Evolutionary conservation across 139 green algal genomes (phyloP), one percentile per base, ranked within the genome.

Genomic region (Auxenochlorella pyrenoidosa): DNA sequence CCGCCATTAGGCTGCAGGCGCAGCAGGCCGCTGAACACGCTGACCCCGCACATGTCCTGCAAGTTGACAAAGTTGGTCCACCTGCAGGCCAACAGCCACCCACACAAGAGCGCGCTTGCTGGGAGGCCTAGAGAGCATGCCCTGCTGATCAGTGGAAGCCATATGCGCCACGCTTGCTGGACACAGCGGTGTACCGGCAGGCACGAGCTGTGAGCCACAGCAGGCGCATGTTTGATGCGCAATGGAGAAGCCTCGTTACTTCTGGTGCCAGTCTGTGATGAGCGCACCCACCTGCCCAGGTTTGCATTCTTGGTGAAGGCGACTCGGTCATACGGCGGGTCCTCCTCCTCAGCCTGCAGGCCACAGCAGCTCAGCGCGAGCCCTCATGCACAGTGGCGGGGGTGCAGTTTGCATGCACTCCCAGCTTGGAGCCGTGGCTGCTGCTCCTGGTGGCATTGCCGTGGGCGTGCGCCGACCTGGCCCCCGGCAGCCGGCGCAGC

Each of bases 11-110:
- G 32, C 40, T 36, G n/a, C 19, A 54, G 36, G 38, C 38, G 71
- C 79, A 97, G 77, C 77, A 96, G 41, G 19, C 90, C 92, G 18
- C 90, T 94, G 21, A 92, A 95, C n/a, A 97, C 90, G 22, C 92
- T 86, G 16, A 97, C 89, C 73, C 91, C 95, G 47, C 90, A 94
- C 94, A 97, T 94, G 89, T 96, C 95, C 79, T 96, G 75, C 63
- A 97, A 91, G 82, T 97, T 97, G 26, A 97, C 95, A 87, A 97
- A 97, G 82, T 97, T 97, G 36, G 95, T 97, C 80, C 80, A 85
- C 40, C 79, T 85, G 79, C 15, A 63, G 54, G 47, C 47, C 47
- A 54, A 10, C 47, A 54, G 47, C 47, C 47, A 54, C 47, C 47
- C 6, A 10, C 47, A 54, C 47, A 10, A 6, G 47, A 54, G 47